These are phyloP conservation scores for Emmonsiellopsis sp. DNA, from an alignment of 2,329 filamentous ascomycete genomes.

Conservation along the genomic window DNA sequence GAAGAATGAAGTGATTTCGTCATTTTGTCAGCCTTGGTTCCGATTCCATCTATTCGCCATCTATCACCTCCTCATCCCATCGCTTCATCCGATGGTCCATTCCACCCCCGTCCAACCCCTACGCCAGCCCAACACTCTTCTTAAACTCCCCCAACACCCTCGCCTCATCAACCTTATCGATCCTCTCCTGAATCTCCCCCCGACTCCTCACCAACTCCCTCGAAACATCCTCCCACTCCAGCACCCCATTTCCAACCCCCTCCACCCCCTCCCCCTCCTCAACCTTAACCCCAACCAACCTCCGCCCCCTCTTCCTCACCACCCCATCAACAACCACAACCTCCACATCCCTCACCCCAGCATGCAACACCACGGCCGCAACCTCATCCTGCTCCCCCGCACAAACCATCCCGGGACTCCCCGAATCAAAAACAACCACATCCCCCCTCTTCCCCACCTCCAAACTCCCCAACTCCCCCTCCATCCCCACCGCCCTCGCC, in stretches of 20 bases:
- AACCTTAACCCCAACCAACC: constrained; percentile 4
- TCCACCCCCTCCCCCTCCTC: background rate
- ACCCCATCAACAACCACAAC: constrained; percentile 22
- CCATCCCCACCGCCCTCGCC: constrained; percentile 19
- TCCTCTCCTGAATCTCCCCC: background rate
- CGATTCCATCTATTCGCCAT: no score
- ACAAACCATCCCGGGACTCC: constrained; percentile 19
- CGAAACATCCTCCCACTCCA: background rate
- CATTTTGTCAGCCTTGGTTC: no score
- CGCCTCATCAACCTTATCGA: background rate
- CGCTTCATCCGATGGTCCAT: background rate
- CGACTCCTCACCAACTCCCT: background rate
- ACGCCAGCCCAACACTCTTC: background rate
- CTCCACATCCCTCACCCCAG: constrained; percentile 18
- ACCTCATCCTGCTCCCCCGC: constrained; percentile 20
- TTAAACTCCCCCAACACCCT: background rate
- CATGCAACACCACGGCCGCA: constrained; percentile 23
- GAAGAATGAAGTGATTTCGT: no score
- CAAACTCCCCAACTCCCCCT: constrained; percentile 19
- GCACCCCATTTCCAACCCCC: background rate
- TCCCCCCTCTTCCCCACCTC: constrained; percentile 22
- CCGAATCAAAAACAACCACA: constrained; percentile 21
- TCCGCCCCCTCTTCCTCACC: constrained; percentile 4
- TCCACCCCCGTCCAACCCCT: background rate
- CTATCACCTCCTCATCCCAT: no score